Conservation (phyloP, 495 filamentous ascomycete genomes). For the Trichoderma gamsii region DNA sequence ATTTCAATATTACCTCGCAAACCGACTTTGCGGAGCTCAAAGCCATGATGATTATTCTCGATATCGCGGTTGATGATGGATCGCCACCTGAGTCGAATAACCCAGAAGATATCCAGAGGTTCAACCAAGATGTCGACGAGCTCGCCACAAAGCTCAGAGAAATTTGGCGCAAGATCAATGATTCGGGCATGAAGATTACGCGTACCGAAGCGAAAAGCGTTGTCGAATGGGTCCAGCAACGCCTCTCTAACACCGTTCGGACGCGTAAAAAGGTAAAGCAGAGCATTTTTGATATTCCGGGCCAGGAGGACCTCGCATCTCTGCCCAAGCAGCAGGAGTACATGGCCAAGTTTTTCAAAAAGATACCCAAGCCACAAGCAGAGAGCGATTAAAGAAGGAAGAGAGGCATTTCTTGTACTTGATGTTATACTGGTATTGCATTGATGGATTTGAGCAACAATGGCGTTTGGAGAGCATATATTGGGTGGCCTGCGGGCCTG, state of each 20-base stretch:
- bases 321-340: slow-evolving; percentile 16
- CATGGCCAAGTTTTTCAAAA: slow-evolving; percentile 13
- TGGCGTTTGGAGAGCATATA: not conserved
- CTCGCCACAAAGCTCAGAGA: slow-evolving; percentile 56
- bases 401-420: not conserved
- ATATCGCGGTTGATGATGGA: slow-evolving; percentile 67
- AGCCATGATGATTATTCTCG: slow-evolving; percentile 59
- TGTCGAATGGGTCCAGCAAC: slow-evolving; percentile 63
- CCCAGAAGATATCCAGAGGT: slow-evolving; percentile 38
- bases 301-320: slow-evolving; percentile 23
- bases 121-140: slow-evolving; percentile 63
- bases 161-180: slow-evolving; percentile 65
- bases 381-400: not conserved
- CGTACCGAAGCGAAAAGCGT: slow-evolving; percentile 67
- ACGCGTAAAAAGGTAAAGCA: slow-evolving; percentile 56
- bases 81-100: slow-evolving; percentile 20
- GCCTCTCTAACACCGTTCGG: slow-evolving; percentile 63
- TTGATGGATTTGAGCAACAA: not conserved
- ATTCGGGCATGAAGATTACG: slow-evolving; percentile 65
- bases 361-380: slow-evolving; percentile 13
- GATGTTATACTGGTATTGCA: not conserved
- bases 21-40: slow-evolving; percentile 65
- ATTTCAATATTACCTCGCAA: slow-evolving; percentile 31
- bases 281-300: slow-evolving; percentile 44
- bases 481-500: not conserved